A percentile compares a stretch with the other conserved stretches of the same genome.
These are phyloP conservation scores for Poteriospumella lacustris DNA, from an alignment of 108 stramenopile species.

Conservation along the genomic window DNA sequence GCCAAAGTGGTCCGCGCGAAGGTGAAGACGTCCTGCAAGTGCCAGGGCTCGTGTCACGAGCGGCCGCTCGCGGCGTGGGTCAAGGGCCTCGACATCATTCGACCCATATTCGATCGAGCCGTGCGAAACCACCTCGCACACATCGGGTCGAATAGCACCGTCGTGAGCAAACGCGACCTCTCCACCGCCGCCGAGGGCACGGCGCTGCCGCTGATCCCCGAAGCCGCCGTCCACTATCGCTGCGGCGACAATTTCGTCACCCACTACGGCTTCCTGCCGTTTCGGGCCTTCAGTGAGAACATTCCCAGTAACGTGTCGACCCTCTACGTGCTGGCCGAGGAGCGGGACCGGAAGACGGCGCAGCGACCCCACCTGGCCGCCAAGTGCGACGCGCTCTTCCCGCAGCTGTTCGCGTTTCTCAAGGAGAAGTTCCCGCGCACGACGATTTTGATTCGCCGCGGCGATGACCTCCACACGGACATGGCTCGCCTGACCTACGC, in stretches of 20 bases:
- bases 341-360: not conserved
- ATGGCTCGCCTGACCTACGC: not conserved
- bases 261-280: constrained; percentile 11
- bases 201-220: not conserved
- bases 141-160: not conserved
- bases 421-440: not conserved
- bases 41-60: not conserved
- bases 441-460: not conserved
- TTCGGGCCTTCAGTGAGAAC: not conserved
- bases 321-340: not conserved
- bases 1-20: no score
- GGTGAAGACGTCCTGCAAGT: not conserved
- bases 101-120: not conserved
- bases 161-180: not conserved
- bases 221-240: constrained; percentile 18
- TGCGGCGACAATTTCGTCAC: constrained; percentile 4
- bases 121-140: not conserved
- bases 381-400: not conserved
- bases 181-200: not conserved
- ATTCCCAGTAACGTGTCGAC: not conserved
- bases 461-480: not conserved
- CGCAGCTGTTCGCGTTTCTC: not conserved
- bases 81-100: not conserved
- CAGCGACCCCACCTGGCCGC: not conserved
- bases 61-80: not conserved